phyloP scores from a whole-genome alignment of 371 early-diverging fungal genomes.

The Sporodiniella umbellata region DNA sequence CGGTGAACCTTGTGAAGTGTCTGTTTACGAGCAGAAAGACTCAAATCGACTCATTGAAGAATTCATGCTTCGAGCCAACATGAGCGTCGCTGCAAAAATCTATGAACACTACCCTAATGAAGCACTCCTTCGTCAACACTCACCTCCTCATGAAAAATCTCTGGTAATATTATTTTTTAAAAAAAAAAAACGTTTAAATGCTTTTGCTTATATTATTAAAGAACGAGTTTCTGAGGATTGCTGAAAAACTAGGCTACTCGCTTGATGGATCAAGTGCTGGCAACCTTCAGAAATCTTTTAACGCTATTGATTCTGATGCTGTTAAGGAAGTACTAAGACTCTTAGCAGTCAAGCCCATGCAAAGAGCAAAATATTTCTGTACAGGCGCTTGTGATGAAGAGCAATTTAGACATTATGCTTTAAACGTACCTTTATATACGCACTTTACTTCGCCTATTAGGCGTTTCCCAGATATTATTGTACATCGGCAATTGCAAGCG shows the following conservation, averaged over 20 bases:
- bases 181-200: too few species aligned
- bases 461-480: slow-evolving; percentile 98
- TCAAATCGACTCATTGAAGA: slow-evolving; percentile 98
- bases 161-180: too few species aligned
- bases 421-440: slow-evolving; percentile 88
- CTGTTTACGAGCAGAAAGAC: slow-evolving; percentile 83
- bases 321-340: slow-evolving; percentile 57
- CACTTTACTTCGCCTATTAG: slow-evolving; percentile 99
- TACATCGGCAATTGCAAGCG: slow-evolving; percentile 85
- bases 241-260: slow-evolving; percentile 41
- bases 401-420: slow-evolving; percentile 81
- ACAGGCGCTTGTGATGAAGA: slow-evolving; percentile 69
- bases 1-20: slow-evolving; percentile 65
- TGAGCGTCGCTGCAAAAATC: slow-evolving; percentile 93
- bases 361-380: slow-evolving; percentile 94
- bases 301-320: slow-evolving; percentile 55
- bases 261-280: slow-evolving; percentile 45
- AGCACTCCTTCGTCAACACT: slow-evolving; percentile 89
- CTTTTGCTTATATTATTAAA: slow-evolving; percentile 4
- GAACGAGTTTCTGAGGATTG: slow-evolving; percentile 54
- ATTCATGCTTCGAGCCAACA: slow-evolving; percentile 99
- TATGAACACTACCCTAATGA: slow-evolving; percentile 81
- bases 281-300: slow-evolving; percentile 68
- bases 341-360: slow-evolving; percentile 85
- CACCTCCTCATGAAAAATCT: slow-evolving; percentile 66